Evolutionary conservation across 768 basidiomycete species (phyloP), one percentile per base, ranked within the genome.

Genomic region (Hericium erinaceus): DNA sequence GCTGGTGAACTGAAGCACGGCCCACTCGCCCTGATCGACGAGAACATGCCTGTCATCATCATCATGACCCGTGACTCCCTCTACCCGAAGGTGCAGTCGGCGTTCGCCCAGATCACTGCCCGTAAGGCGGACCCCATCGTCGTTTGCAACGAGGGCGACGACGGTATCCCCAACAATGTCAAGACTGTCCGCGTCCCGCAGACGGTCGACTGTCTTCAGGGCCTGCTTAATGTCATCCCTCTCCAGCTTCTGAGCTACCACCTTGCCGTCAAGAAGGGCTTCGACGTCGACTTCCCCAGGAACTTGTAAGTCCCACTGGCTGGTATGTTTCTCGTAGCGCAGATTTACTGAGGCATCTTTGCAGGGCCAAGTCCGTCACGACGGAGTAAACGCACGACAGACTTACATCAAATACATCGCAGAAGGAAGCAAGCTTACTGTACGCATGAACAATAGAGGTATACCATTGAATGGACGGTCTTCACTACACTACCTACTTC

Each of bases 1-100:
- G 97, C 97, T 22, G 97, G 97, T 64, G 97, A 99, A 76, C 78
- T 99, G 63, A 99, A 99, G 78, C 97, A 99, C 69, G 97, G 97
- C 48, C 97, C 97, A 56, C 84, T 99, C 57, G 97, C 97, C 55
- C 76, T 99, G 64, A 89, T 99, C 66, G 97, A 99, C 69, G 97
- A 98, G 75, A 94, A 95, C 75, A 92, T 97, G 89, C 84, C 93
- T 44, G 92, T 98, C 64, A 98, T 98, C 77, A 92, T 99, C 74
- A 84, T 99, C 75, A 99, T 99, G 97, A 99, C 97, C 28, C 88
- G 91, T 63, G 97, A 99, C 74, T 97, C 94, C 48, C 77, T 98
- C 24, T 98, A 98, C 75, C 93, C 95, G 68, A 98, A 99, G 78
- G 95, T 98, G 48, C 94, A 98, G 67, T 89, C 87, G 8, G 97